Base-by-base conservation (phyloP, 2,329 filamentous ascomycete species). In the Canariomyces notabilis region DNA sequence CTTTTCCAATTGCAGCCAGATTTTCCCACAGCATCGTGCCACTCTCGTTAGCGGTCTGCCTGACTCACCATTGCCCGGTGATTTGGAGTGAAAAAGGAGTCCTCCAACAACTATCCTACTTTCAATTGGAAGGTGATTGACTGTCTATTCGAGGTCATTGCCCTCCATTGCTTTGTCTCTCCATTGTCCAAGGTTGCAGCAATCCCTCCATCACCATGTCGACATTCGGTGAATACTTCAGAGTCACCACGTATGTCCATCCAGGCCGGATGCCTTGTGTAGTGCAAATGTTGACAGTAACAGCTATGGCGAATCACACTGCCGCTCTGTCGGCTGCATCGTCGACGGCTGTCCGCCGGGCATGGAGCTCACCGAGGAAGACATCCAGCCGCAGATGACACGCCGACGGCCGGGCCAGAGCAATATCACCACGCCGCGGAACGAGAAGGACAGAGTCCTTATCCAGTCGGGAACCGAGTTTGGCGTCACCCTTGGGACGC, bases 321-420 rank as follows among this genome's bases (percentile, higher is more conserved):
- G 91, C 73, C 85, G 83, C 61, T 91, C 86, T 23, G 89, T 97
- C 61, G 90, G 89, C 63, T 94, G 88, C 73, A 96, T 97, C 61
- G 84, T 97, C 68, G 91, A 97, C 65, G 89, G 89, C 59, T 87
- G 82, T 62, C 93, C 91, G 29, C 90, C 93, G 12, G 87, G 88
- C 60, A 84, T 97, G 76, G 73, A 83, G 60, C 81, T 97, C 66
- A 85, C 80, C 52, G 90, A 95, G 68, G 75, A 73, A 44, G 88
- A 94, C 63, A 94, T 97, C 64, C 91, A 98, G 70, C 89, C 89
- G 39, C 89, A 96, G 71, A 87, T 97, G 80, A 94, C 85, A 53
- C 84, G 91, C 55, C 80, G 91, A 51, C 80, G 91, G 50, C 91
- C 91, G 5, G 91, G 91, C 36, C 91, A 98, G 69, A 88, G 82